Evolutionary conservation across 2,329 filamentous ascomycete genomes (phyloP).

Genomic region (Sphaerulina populicola): DNA sequence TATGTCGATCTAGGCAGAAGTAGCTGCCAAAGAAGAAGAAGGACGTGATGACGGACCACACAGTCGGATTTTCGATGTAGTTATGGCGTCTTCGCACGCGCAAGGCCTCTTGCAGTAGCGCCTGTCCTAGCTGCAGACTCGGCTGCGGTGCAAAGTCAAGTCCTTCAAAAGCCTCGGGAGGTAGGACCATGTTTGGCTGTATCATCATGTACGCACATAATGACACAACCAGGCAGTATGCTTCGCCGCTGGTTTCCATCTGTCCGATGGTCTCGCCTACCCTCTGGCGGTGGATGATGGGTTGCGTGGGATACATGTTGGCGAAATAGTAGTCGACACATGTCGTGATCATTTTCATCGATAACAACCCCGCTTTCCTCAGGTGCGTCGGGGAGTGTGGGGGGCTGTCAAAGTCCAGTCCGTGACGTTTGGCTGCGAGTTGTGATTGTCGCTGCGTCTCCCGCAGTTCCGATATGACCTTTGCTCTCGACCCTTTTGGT

Average conservation of each 20-base stretch:
- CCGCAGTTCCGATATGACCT: slow-evolving; percentile 55
- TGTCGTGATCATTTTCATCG: slow-evolving; percentile 43
- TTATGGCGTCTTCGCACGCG: slow-evolving; percentile 50
- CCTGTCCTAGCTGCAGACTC: slow-evolving; percentile 43
- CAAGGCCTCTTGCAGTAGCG: slow-evolving; percentile 52
- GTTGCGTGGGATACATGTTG: slow-evolving; percentile 57
- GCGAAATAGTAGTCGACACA: slow-evolving; percentile 56
- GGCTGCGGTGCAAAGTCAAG: slow-evolving; percentile 42
- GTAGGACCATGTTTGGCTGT: slow-evolving; percentile 41
- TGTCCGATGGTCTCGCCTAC: slow-evolving; percentile 47
- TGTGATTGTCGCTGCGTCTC: slow-evolving; percentile 44
- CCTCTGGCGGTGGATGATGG: slow-evolving; percentile 47
- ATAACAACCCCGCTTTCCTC: slow-evolving; percentile 43
- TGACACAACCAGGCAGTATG: slow-evolving; percentile 50
- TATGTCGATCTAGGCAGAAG: slow-evolving; percentile 54
- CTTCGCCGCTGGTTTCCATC: slow-evolving; percentile 47
- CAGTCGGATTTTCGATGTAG: slow-evolving; percentile 49
- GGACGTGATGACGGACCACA: slow-evolving; percentile 53
- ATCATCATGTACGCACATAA: slow-evolving; percentile 46
- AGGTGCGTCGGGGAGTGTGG: slow-evolving; percentile 36
- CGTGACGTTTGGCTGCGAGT: slow-evolving; percentile 35
- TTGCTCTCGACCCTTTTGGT: slow-evolving; percentile 54
- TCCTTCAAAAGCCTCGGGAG: slow-evolving; percentile 40
- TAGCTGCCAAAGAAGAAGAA: slow-evolving; percentile 55
- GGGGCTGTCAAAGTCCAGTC: slow-evolving; percentile 37